phyloP scores from a whole-genome alignment of 352 stramenopile species.

The Pilasporangium apinafurcum region DNA sequence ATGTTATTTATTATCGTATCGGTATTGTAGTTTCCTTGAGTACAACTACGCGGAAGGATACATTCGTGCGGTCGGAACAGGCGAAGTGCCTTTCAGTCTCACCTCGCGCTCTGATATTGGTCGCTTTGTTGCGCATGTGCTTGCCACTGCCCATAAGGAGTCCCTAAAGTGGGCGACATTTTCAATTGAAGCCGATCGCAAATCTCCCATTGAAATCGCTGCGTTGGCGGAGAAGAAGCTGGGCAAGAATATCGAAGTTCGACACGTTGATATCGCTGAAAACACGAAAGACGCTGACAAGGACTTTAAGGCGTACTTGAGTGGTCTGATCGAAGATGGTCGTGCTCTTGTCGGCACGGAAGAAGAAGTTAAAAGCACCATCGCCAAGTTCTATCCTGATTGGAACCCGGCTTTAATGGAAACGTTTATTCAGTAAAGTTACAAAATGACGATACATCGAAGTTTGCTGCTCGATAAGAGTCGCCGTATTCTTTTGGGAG shows the following conservation, averaged over 20 bases:
- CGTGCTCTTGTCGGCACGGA: constrained; percentile 10
- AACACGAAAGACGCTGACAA: constrained; percentile 17
- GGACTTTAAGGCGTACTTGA: constrained; percentile 12
- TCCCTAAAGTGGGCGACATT: constrained; percentile 9
- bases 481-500: too few relatives aligned
- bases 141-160: constrained; percentile 7
- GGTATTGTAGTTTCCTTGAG: constrained; percentile 4
- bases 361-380: constrained; percentile 7
- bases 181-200: constrained; percentile 12
- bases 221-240: constrained; percentile 17
- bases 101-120: constrained; percentile 5
- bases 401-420: constrained; percentile 17
- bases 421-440: constrained; percentile 11
- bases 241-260: constrained; percentile 18
- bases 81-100: constrained; percentile 7
- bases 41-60: constrained; percentile 10
- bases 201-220: constrained; percentile 13
- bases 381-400: constrained; percentile 16
- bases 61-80: constrained; percentile 9
- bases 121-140: constrained; percentile 5
- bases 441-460: too few relatives aligned
- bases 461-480: too few relatives aligned
- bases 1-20: not conserved
- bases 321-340: constrained; percentile 9
- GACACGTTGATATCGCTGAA: constrained; percentile 9